These are phyloP conservation scores for Aspergillus funiculosus DNA, from an alignment of 495 filamentous ascomycete species.

Conservation along the genomic window DNA sequence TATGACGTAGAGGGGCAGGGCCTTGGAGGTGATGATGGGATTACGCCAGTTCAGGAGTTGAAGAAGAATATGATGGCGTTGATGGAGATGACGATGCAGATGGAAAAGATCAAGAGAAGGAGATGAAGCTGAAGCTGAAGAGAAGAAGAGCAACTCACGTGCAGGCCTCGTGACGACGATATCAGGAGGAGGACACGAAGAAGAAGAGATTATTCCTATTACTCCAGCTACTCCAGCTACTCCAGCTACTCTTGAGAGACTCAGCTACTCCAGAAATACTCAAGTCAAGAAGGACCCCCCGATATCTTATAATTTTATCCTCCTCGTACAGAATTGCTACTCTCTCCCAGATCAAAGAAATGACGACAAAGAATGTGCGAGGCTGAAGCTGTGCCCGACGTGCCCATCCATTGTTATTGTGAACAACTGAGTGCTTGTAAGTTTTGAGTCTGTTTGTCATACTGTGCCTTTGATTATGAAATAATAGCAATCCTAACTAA, in stretches of 20 bases:
- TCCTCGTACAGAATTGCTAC: neutral
- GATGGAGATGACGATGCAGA: neutral
- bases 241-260: no score
- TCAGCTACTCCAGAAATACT: no score
- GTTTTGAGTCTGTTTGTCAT: no score
- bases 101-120: neutral
- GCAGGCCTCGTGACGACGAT: conserved; percentile 8
- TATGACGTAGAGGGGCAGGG: no score
- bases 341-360: no score
- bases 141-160: conserved; percentile 9
- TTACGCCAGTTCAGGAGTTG: neutral
- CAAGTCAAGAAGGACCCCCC: neutral
- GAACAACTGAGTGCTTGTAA: no score
- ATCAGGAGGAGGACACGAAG: neutral
- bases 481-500: neutral
- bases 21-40: neutral
- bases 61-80: neutral
- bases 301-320: neutral
- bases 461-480: neutral
- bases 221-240: neutral
- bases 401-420: neutral
- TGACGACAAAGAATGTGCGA: conserved; percentile 6
- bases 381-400: conserved; percentile 4
- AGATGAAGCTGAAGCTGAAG: conserved; percentile 2
- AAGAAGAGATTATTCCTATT: neutral